Percentiles rank a stretch among this genome's conserved stretches.
phyloP scores from a whole-genome alignment of 306 rosid genomes.

The Vigna radiata region DNA sequence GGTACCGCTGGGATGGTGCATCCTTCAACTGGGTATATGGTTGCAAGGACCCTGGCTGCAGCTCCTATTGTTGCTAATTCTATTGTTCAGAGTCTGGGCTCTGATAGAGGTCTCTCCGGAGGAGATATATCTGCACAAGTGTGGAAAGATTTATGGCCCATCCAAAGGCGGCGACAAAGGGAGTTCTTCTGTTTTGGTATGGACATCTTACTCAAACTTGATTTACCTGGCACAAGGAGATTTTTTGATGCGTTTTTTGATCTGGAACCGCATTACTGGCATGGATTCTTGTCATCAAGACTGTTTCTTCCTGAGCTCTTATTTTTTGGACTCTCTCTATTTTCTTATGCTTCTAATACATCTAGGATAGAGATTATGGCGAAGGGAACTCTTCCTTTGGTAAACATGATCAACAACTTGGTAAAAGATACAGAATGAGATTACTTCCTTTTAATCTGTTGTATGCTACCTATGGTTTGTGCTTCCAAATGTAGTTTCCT shows the following conservation, averaged over 20 bases:
- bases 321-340: slow-evolving; percentile 83
- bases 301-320: slow-evolving; percentile 86
- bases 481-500: slow-evolving; percentile 47
- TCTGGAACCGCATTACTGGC: slow-evolving; percentile 96
- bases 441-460: slow-evolving; percentile 43
- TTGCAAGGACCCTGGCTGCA: slow-evolving; percentile 95
- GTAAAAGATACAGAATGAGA: slow-evolving; percentile 76
- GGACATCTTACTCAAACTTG: slow-evolving; percentile 95
- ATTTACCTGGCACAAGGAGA: slow-evolving; percentile 81
- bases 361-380: slow-evolving; percentile 95
- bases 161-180: slow-evolving; percentile 87
- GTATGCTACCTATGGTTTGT: slow-evolving; percentile 55
- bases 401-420: slow-evolving; percentile 90
- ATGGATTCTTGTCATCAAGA: slow-evolving; percentile 94
- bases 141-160: slow-evolving; percentile 97
- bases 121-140: slow-evolving; percentile 69
- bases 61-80: slow-evolving; percentile 91
- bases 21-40: slow-evolving; percentile 99
- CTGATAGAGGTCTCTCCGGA: slow-evolving; percentile 63
- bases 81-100: slow-evolving; percentile 77
- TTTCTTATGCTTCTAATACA: slow-evolving; percentile 88
- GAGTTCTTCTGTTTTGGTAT: slow-evolving; percentile 99
- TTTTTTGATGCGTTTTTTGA: slow-evolving; percentile 94
- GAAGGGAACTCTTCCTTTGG: slow-evolving; percentile 95
- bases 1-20: slow-evolving; percentile 99